These are phyloP conservation scores for Chytriomyces sp. DNA, from an alignment of 192 early-diverging fungal genomes.

Conservation along the genomic window DNA sequence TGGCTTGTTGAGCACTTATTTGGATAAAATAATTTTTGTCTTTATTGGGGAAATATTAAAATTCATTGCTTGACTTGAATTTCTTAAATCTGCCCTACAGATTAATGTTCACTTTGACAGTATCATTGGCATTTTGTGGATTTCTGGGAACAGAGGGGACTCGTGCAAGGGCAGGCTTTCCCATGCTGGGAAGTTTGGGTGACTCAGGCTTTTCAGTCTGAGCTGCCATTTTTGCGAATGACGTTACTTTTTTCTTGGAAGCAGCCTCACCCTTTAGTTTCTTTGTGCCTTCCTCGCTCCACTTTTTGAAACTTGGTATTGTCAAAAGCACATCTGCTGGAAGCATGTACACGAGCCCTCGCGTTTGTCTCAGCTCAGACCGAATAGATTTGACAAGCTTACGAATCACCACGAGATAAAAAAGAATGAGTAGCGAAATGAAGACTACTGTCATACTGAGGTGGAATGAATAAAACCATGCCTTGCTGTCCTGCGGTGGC, in stretches of 20 bases:
- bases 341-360: constrained; percentile 42
- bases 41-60: neutral
- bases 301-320: constrained; percentile 28
- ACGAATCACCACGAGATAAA: constrained; percentile 32
- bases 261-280: neutral
- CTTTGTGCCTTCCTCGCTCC: constrained; percentile 12
- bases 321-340: constrained; percentile 39
- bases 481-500: neutral
- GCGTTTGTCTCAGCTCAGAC: constrained; percentile 32
- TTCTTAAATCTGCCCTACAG: too few relatives aligned
- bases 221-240: neutral
- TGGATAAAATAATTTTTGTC: neutral
- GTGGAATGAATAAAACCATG: constrained; percentile 38
- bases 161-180: neutral
- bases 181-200: neutral
- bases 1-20: neutral
- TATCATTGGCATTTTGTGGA: neutral
- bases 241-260: neutral
- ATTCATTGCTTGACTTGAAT: too few relatives aligned
- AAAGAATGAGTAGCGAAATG: neutral
- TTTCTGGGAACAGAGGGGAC: neutral
- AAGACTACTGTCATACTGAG: constrained; percentile 33
- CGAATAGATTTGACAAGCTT: constrained; percentile 24
- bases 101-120: neutral
- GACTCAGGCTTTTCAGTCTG: neutral